A percentile compares a stretch with the other conserved stretches of the same genome.
Evolutionary conservation across 1,284 basidiomycete species (phyloP).

Genomic region (Cutaneotrichosporon sp.): DNA sequence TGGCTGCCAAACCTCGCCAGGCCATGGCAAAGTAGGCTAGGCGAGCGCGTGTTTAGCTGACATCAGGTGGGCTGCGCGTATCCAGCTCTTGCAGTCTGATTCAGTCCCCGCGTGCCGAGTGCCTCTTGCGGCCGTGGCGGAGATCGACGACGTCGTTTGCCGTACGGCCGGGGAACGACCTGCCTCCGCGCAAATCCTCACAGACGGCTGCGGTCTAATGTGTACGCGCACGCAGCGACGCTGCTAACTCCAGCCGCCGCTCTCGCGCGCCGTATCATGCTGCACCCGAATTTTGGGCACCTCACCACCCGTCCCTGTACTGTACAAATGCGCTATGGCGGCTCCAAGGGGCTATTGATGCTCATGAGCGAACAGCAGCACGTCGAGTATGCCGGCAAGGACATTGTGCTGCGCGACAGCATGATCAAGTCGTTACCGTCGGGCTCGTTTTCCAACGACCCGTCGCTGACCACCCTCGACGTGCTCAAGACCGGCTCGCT

Average conservation of each 20-base stretch:
- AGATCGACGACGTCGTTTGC: constrained; percentile 28
- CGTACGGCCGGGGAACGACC: constrained; percentile 18
- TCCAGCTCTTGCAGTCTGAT: constrained; percentile 35
- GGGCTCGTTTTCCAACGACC: constrained; percentile 15
- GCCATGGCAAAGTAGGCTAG: constrained; percentile 34
- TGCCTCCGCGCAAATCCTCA: constrained; percentile 15
- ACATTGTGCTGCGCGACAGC: constrained; percentile 32
- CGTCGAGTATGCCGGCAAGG: constrained; percentile 19
- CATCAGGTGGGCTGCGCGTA: constrained; percentile 30
- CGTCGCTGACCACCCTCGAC: constrained; percentile 29
- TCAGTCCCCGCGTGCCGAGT: constrained; percentile 25
- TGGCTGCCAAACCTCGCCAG: constrained; percentile 30
- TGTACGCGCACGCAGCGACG: constrained; percentile 17
- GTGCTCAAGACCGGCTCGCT: constrained; percentile 26
- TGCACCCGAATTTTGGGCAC: constrained; percentile 12
- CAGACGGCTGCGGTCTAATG: constrained; percentile 43
- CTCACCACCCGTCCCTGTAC: constrained; percentile 19
- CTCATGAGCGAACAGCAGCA: constrained; percentile 29
- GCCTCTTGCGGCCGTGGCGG: constrained; percentile 6
- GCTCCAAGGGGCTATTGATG: constrained; percentile 36
- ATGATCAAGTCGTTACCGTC: constrained; percentile 35
- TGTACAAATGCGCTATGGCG: constrained; percentile 36
- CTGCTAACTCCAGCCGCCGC: constrained; percentile 17
- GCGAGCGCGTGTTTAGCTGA: background rate
- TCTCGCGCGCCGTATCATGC: constrained; percentile 23